These are phyloP conservation scores for Hanseniaspora occidentalis DNA, from an alignment of 805 yeast genomes.

Conservation along the genomic window DNA sequence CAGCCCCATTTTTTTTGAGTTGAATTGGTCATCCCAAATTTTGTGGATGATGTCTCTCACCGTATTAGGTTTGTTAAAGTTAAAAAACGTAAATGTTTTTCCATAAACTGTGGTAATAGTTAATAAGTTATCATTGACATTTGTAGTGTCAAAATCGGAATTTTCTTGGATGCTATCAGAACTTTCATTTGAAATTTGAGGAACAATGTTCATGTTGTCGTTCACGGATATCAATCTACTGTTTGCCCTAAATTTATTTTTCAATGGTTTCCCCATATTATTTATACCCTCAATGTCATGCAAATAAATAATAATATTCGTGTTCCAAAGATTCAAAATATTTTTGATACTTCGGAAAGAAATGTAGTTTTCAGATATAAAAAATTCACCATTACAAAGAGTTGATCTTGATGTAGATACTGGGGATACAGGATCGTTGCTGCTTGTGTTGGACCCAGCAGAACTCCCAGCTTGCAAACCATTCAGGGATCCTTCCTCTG, in stretches of 20 bases:
- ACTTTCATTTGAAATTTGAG: no score
- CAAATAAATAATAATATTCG: conserved; percentile 59
- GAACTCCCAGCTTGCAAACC: no score
- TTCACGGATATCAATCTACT: conserved; percentile 1
- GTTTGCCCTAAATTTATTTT: conserved; percentile 5
- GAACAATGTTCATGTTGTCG: no score
- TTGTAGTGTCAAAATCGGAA: not conserved
- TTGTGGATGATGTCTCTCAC: conserved; percentile 3
- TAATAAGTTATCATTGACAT: conserved; percentile 3
- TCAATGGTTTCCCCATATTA: conserved; percentile 4
- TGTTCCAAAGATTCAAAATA: conserved; percentile 73
- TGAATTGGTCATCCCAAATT: conserved; percentile 5
- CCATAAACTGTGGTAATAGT: conserved; percentile 7
- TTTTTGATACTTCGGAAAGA: conserved; percentile 67
- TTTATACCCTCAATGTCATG: conserved; percentile 51
- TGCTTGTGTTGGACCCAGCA: not conserved
- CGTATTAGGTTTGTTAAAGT: conserved; percentile 1
- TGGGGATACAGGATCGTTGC: no score
- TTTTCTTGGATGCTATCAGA: no score
- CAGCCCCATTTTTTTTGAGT: not conserved
- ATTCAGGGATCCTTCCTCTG: no score
- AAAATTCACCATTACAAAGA: conserved; percentile 62
- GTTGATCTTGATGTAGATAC: not conserved
- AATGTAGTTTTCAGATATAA: conserved; percentile 61
- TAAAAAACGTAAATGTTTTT: conserved; percentile 5